Evolutionary conservation across 2,329 filamentous ascomycete species (phyloP).

Genomic region (Cylindrodendrum hubeiense): DNA sequence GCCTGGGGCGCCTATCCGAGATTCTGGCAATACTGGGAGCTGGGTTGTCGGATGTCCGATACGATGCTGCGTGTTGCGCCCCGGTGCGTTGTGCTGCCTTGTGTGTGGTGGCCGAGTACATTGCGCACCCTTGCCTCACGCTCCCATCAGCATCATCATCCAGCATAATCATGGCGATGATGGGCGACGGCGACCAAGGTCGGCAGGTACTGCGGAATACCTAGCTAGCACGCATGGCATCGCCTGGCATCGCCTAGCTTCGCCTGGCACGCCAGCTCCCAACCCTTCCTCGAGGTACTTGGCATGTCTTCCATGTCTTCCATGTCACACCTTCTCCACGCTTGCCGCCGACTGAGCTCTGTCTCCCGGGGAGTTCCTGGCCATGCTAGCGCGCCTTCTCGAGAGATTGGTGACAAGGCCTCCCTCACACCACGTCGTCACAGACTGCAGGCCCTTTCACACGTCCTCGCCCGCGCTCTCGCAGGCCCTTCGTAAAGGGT

Average conservation of each 20-base stretch:
- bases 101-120: constrained; percentile 6
- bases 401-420: constrained; percentile 34
- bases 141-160: constrained; percentile 13
- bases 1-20: constrained; percentile 11
- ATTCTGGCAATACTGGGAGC: constrained; percentile 3
- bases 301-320: constrained; percentile 22
- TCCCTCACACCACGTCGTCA: constrained; percentile 32
- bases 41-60: constrained; percentile 15
- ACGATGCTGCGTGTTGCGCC: constrained; percentile 12
- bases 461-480: constrained; percentile 11
- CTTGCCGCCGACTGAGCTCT: constrained; percentile 36
- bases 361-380: constrained; percentile 39
- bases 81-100: constrained; percentile 18
- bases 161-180: constrained; percentile 6
- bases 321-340: constrained; percentile 38
- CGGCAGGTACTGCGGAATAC: not conserved
- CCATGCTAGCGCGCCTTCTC: constrained; percentile 26
- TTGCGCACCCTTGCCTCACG: constrained; percentile 13
- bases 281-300: not conserved
- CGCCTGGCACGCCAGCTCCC: not conserved
- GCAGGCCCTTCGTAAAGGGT: constrained; percentile 1
- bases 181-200: not conserved
- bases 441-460: constrained; percentile 24
- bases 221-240: not conserved
- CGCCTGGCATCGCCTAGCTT: too few species aligned